Evolutionary conservation across 73 alveolate genomes (phyloP).

Genomic region (Symbiodinium pilosum): DNA sequence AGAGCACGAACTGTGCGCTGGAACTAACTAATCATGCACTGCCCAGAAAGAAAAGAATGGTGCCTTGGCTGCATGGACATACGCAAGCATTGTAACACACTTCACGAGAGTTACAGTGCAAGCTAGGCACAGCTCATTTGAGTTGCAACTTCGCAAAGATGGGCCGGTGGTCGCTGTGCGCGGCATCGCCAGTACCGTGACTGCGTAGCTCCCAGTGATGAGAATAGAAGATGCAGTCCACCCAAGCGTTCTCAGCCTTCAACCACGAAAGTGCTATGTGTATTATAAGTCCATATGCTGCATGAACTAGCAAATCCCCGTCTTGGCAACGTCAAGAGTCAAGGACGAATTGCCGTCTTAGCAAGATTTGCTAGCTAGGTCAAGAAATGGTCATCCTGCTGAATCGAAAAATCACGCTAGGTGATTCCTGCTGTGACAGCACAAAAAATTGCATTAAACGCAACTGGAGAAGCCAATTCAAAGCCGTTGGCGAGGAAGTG

Average conservation of each 20-base stretch:
- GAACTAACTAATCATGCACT: not conserved
- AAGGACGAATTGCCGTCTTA: no score
- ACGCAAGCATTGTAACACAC: no score
- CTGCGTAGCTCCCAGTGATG: not conserved
- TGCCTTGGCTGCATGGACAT: no score
- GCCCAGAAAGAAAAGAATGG: not conserved
- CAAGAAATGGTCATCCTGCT: no score
- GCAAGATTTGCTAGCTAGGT: no score
- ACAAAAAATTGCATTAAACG: no score
- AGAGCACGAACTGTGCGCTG: not conserved
- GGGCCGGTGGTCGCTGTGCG: conserved; percentile 6
- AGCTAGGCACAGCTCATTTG: not conserved
- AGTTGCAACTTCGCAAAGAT: not conserved
- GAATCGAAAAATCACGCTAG: no score
- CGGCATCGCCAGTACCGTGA: not conserved
- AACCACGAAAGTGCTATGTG: not conserved
- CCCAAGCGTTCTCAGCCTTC: conserved; percentile 17
- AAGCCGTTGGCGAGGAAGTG: conserved; percentile 61
- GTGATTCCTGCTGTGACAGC: no score
- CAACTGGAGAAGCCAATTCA: not conserved
- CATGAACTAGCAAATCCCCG: no score
- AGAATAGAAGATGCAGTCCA: conserved; percentile 10
- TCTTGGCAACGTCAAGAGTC: no score
- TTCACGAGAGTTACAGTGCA: no score
- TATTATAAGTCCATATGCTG: no score